Base-by-base conservation (phyloP, 2,329 filamentous ascomycete genomes). In the Eurotiales sp. region DNA sequence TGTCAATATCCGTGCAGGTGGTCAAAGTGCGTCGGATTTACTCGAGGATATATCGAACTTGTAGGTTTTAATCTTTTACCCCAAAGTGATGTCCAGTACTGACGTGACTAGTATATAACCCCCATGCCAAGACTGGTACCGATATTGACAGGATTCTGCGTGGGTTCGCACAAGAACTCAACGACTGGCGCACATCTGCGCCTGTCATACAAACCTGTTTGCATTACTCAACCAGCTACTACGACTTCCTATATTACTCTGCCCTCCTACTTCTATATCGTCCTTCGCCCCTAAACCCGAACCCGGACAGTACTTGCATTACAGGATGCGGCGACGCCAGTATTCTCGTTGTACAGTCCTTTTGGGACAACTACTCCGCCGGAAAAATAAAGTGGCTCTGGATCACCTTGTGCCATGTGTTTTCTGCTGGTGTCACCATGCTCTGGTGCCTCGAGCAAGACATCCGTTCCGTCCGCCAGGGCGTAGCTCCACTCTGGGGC, bases 301-400 rank as follows among this genome's bases (percentile, higher is more conserved):
- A 64, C 1, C 66, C 68, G 0, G 66, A 70, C 32, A 54, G 58
- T 2, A 62, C 57, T n/a, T 69, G 64, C 53, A 68, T 71, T 32
- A 56, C 70, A 45, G 66, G 64, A 55, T 71, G 68, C 48, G 68
- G 68, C 5, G 64, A 71, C 50, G 68, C 68, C 32, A 69, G 67
- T 46, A 63, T 71, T 14, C 64, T 68, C 37, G 63, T 71, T 5
- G 65, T 71, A 14, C 64, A 67, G 21, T 70, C 68, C 1, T 71
- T 70, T 44, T 71, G 67, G 66, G 67, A 70, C 52, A 69, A 61
- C 44, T 71, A 69, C 42, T 67, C 67, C 0, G 58, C 65, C 25
- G 68, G 68, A 32, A 70, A 71, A 50, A 56, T 71, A 15, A 71
- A 71, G 53, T 71, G 68, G 68, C 69, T 71, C 34, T 71, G 68